These are phyloP conservation scores for Komagataella mondaviorum DNA, from an alignment of 805 yeast genomes.

Conservation along the genomic window DNA sequence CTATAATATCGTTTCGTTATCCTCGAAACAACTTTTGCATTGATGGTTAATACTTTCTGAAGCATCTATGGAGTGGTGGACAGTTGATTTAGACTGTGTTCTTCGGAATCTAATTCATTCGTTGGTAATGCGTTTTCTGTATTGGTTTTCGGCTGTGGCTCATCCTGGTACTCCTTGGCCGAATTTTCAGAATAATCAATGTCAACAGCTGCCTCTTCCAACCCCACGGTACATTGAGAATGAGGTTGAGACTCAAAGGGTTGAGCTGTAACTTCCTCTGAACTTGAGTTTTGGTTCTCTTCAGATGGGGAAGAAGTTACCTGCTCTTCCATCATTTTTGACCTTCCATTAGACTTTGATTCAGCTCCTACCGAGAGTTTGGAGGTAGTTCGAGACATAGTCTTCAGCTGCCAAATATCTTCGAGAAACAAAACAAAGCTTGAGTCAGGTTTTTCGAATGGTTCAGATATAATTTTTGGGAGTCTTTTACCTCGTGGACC, in stretches of 20 bases:
- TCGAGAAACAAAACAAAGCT: not conserved
- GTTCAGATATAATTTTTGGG: conserved; percentile 40
- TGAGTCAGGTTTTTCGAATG: conserved; percentile 9
- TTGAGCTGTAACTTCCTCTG: not conserved
- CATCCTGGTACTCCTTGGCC: not conserved
- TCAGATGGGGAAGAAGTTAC: conserved; percentile 4
- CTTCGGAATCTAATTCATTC: not conserved
- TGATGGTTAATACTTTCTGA: too few relatives aligned
- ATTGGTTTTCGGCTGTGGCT: not conserved
- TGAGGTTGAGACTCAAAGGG: not conserved
- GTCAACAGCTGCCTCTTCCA: not conserved
- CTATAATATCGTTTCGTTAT: too few relatives aligned
- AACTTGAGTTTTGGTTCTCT: not conserved
- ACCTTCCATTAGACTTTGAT: conserved; percentile 1
- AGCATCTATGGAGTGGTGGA: not conserved
- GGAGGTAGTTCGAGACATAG: not conserved
- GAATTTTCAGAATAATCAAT: not conserved
- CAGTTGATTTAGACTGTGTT: not conserved
- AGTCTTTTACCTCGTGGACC: conserved; percentile 68
- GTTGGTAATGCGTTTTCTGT: not conserved
- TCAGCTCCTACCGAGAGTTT: not conserved
- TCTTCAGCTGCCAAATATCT: not conserved
- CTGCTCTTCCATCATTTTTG: conserved; percentile 18
- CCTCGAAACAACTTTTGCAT: too few relatives aligned
- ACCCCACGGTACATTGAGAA: not conserved